Evolutionary conservation across 495 filamentous ascomycete species (phyloP).

Genomic region (Pseudomonodictys pantanalensis): DNA sequence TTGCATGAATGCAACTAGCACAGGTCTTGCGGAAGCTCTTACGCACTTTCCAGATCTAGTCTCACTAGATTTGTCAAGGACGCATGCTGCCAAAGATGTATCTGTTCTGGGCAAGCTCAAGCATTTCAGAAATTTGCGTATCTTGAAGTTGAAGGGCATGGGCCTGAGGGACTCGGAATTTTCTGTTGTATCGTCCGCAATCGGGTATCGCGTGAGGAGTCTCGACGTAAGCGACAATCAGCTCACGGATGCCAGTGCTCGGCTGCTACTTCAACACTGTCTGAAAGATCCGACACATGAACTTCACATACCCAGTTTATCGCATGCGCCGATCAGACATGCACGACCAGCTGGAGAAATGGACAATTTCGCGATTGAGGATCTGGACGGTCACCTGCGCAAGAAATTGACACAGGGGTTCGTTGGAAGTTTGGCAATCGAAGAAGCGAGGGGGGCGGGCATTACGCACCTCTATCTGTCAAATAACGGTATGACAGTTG

Average conservation of each 20-base stretch:
- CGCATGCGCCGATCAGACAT: constrained; percentile 21
- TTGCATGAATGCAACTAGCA: constrained; percentile 57
- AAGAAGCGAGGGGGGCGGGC: constrained; percentile 51
- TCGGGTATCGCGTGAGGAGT: constrained; percentile 53
- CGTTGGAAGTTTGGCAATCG: constrained; percentile 52
- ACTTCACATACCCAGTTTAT: neutral
- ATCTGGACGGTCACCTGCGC: constrained; percentile 51
- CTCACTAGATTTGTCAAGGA: constrained; percentile 62
- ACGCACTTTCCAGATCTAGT: constrained; percentile 53
- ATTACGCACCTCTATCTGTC: constrained; percentile 61
- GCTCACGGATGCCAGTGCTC: constrained; percentile 56
- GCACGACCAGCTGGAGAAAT: constrained; percentile 34
- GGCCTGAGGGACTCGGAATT: constrained; percentile 57
- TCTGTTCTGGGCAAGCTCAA: constrained; percentile 45
- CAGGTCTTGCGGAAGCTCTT: constrained; percentile 53
- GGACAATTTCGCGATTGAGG: constrained; percentile 38
- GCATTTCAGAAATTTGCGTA: constrained; percentile 51
- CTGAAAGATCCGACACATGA: constrained; percentile 37
- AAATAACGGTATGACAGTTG: constrained; percentile 42
- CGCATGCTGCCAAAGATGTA: constrained; percentile 53
- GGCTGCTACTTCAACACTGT: constrained; percentile 52
- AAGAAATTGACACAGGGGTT: constrained; percentile 51
- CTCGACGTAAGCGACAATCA: constrained; percentile 60
- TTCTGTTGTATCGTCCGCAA: constrained; percentile 52
- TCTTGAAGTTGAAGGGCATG: constrained; percentile 58